Conservation (phyloP, 1,139 yeast genomes). For the Zygosaccharomyces sapae region DNA sequence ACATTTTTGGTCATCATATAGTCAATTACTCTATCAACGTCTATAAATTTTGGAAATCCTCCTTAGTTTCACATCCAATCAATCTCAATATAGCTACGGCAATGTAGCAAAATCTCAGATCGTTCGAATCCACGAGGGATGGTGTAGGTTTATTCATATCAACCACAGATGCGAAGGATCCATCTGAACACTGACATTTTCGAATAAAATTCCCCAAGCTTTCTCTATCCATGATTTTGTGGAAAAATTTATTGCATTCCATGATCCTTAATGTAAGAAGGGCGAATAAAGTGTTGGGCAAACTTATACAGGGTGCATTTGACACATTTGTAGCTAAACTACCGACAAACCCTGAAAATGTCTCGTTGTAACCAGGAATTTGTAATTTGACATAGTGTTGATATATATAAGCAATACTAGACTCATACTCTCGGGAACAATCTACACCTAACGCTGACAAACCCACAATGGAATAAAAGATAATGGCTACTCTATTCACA, state of each 20-base stretch:
- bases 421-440: conserved; percentile 15
- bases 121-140: conserved; percentile 59
- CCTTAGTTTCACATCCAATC: conserved; percentile 37
- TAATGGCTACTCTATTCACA: conserved; percentile 31
- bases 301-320: conserved; percentile 21
- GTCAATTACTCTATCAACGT: conserved; percentile 39
- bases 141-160: conserved; percentile 34
- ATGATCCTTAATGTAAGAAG: conserved; percentile 20
- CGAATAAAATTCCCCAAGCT: conserved; percentile 23
- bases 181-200: conserved; percentile 38
- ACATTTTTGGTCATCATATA: conserved; percentile 46
- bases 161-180: conserved; percentile 54
- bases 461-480: conserved; percentile 29
- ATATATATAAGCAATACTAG: conserved; percentile 21
- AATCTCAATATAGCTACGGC: conserved; percentile 62
- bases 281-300: conserved; percentile 35
- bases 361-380: conserved; percentile 4
- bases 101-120: conserved; percentile 69
- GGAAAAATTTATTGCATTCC: conserved; percentile 20
- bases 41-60: conserved; percentile 40
- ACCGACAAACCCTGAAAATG: conserved; percentile 30
- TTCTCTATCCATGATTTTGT: conserved; percentile 11
- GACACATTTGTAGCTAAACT: conserved; percentile 18
- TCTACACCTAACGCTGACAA: conserved; percentile 21
- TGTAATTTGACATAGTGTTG: conserved; percentile 17